A percentile compares a stretch with the other conserved stretches of the same genome.
Conservation (phyloP, 306 rosid genomes). For the Castanospermum australe region DNA sequence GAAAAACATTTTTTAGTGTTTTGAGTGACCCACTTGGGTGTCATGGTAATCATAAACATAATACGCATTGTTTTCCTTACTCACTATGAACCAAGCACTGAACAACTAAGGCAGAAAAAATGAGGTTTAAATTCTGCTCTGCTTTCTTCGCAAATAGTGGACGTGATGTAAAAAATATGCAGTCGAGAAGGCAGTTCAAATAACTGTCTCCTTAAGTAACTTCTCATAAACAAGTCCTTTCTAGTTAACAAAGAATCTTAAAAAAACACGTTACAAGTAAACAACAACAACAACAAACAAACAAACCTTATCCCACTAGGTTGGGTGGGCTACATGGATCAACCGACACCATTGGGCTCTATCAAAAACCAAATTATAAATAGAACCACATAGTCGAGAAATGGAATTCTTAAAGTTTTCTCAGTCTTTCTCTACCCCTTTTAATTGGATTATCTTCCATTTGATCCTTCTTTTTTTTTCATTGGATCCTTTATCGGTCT, state of each 20-base stretch:
- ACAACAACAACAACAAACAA: too few relatives aligned
- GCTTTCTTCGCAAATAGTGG: slow-evolving; percentile 21
- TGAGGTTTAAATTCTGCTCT: not conserved
- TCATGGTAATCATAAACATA: not conserved
- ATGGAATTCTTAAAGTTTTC: too few relatives aligned
- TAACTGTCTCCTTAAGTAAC: not conserved
- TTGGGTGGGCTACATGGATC: too few relatives aligned
- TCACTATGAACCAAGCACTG: not conserved
- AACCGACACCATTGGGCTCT: too few relatives aligned
- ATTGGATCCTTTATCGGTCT: too few relatives aligned
- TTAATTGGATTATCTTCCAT: too few relatives aligned
- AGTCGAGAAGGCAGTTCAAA: not conserved
- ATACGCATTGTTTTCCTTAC: not conserved
- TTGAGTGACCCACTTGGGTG: not conserved
- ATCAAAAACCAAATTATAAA: too few relatives aligned
- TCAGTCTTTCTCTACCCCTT: too few relatives aligned
- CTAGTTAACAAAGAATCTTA: not conserved
- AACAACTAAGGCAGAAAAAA: not conserved
- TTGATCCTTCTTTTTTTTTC: too few relatives aligned
- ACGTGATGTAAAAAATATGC: not conserved
- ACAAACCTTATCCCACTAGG: too few relatives aligned
- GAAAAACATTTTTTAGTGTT: not conserved
- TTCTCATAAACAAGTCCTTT: not conserved
- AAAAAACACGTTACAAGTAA: not conserved
- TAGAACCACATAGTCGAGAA: too few relatives aligned